These are phyloP conservation scores for Fusarium dimerum DNA, from an alignment of 2,329 filamentous ascomycete species.

Conservation along the genomic window DNA sequence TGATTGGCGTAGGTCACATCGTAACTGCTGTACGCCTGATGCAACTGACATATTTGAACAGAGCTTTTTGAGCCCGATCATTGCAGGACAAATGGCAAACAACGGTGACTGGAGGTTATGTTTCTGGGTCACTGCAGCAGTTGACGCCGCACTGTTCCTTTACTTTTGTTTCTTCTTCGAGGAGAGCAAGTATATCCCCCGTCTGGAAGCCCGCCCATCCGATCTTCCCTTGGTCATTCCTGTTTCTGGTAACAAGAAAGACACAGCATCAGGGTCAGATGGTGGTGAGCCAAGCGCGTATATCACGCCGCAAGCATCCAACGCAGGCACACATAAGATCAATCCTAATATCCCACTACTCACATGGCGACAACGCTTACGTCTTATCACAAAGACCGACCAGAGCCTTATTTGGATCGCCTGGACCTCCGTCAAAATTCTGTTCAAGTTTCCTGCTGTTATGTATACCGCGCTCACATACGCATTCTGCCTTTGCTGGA, in stretches of 20 bases:
- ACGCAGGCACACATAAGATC: not conserved
- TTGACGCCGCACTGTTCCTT: slow-evolving; percentile 9
- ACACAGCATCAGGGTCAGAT: not conserved
- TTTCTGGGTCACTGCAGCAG: slow-evolving; percentile 23
- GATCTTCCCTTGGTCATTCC: not conserved
- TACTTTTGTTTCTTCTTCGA: slow-evolving; percentile 25
- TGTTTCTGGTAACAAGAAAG: not conserved
- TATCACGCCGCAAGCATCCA: not conserved
- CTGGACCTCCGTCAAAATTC: slow-evolving; percentile 3
- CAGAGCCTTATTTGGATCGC: slow-evolving; percentile 10
- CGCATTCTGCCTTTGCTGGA: slow-evolving; percentile 36
- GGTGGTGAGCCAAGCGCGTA: not conserved
- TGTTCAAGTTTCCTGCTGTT: slow-evolving; percentile 36
- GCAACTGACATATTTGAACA: not conserved
- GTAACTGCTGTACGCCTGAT: too few relatives aligned
- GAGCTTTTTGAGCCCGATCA: slow-evolving; percentile 29
- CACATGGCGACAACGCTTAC: slow-evolving; percentile 6
- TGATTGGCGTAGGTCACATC: slow-evolving; percentile 23
- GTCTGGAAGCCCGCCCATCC: not conserved
- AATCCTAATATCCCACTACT: slow-evolving; percentile 6
- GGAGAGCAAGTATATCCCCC: slow-evolving; percentile 31
- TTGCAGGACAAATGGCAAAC: slow-evolving; percentile 29
- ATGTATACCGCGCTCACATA: slow-evolving; percentile 39
- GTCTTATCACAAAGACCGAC: slow-evolving; percentile 15
- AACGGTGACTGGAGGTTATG: slow-evolving; percentile 27